Conservation (phyloP, 371 early-diverging fungal species). For the Lichtheimia corymbifera region DNA sequence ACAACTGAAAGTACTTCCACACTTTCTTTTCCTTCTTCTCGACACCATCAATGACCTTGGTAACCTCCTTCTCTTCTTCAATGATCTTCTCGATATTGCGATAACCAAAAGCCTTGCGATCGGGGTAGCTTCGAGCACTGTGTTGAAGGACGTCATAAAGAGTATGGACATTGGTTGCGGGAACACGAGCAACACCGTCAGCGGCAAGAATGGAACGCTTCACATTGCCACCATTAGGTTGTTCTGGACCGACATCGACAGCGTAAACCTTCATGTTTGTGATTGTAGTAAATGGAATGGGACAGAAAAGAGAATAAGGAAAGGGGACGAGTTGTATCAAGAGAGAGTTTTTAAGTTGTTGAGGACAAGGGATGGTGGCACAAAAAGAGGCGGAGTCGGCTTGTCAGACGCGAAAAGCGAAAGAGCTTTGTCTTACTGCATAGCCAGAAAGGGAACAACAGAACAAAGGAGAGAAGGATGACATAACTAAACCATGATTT, state of each 20-base stretch:
- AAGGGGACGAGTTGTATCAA: not conserved
- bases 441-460: not conserved
- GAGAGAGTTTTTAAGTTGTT: not conserved
- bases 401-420: not conserved
- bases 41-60: constrained; percentile 62
- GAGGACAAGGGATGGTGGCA: not conserved
- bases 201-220: constrained; percentile 62
- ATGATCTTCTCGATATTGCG: constrained; percentile 65
- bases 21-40: constrained; percentile 70
- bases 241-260: constrained; percentile 22
- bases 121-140: constrained; percentile 42
- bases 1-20: constrained; percentile 83
- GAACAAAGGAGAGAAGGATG: not conserved
- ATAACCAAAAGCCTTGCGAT: constrained; percentile 66
- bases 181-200: constrained; percentile 49
- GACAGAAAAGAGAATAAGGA: not conserved
- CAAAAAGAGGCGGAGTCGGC: not conserved
- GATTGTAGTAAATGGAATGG: not conserved
- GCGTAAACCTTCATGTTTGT: constrained; percentile 16
- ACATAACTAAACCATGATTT: not conserved
- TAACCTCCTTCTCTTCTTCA: constrained; percentile 76
- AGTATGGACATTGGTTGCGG: constrained; percentile 61
- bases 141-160: constrained; percentile 69
- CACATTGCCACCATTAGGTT: constrained; percentile 37
- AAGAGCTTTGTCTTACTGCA: not conserved